Evolutionary conservation across 192 early-diverging fungal genomes (phyloP), one percentile per base, ranked within the genome.

Genomic region (Oehlia diaphana): DNA sequence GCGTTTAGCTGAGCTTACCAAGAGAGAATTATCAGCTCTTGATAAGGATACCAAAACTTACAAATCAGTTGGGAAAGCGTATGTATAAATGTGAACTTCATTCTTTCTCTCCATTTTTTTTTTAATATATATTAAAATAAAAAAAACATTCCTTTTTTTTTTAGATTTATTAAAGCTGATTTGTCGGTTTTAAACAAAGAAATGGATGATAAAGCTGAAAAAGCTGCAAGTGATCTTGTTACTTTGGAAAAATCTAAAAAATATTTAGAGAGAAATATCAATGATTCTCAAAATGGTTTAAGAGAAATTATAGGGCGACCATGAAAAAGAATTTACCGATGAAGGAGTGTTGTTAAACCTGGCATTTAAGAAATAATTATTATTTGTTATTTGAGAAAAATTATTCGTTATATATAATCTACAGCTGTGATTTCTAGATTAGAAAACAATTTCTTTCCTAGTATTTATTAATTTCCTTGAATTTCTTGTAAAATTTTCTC

Each of bases 41-140:
- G 82, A 84, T 26, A 53, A 74, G 10, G 83, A 83, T 21, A 91
- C 88, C 4, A 82, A 83, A 33, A 90, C 92, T 19, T 94, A 94
- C 84, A 89, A 92, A 76, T 86, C 92, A 49, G 88, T 94, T 35
- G 93, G 93, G 3, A 93, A 93, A 76, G 92, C 92, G 93, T 92
- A 86, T 78, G 83, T 58, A 31, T 28, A 62, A 14, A 19, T 21
- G 23, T 28, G 5, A 14, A 19, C 14, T 2, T 37, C 4, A 35
- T 35, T 35, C 3, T 2, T 35, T 35, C 1, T 0, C 0, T 50
- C 13, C 9, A 14, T 49, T 76, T 8, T 0, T 19, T 23, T 72
- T 44, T 23, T n/a, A 71, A 72, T 23, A 72, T 42, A 49, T 14
- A 23, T 49, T 61, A 28, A 35, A 72, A 50, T 70, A 21, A 14